Percentiles rank a stretch among this genome's conserved stretches.
Evolutionary conservation across 805 yeast genomes (phyloP).

Genomic region (Tetrapisispora arboricola): DNA sequence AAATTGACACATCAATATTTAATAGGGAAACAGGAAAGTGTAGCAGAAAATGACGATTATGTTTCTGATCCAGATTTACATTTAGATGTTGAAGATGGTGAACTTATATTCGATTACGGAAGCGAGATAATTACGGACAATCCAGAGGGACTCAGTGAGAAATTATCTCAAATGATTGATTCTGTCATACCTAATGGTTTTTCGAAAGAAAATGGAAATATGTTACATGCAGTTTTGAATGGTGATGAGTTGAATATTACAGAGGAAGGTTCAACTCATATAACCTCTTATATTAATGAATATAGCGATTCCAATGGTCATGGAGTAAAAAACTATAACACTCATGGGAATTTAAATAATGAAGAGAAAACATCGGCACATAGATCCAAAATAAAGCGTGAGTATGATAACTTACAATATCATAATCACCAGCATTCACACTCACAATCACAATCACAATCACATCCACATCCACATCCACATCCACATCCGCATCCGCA

Average conservation of each 20-base stretch:
- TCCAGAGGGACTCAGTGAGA: conserved; percentile 20
- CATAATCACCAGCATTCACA: background rate
- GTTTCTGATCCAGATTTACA: conserved; percentile 19
- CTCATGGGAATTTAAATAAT: conserved; percentile 2
- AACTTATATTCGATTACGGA: conserved; percentile 26
- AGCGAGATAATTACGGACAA: conserved; percentile 18
- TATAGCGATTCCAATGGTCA: conserved; percentile 4
- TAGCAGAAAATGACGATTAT: background rate
- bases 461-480: background rate
- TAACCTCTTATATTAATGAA: background rate
- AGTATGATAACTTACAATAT: background rate
- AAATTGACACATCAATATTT: background rate
- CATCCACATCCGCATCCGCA: background rate
- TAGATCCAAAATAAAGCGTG: background rate
- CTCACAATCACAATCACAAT: background rate
- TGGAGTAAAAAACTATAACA: conserved; percentile 6
- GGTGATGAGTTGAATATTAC: conserved; percentile 18
- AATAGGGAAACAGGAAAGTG: background rate
- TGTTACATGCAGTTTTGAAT: conserved; percentile 21
- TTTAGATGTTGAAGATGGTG: conserved; percentile 21
- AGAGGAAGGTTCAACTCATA: conserved; percentile 9
- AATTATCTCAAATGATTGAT: conserved; percentile 23
- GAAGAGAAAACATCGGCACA: background rate
- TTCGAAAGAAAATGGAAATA: conserved; percentile 17
- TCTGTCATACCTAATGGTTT: conserved; percentile 24